phyloP scores from a whole-genome alignment of 2,329 filamentous ascomycete genomes.

The Rhynchosporium graminicola region DNA sequence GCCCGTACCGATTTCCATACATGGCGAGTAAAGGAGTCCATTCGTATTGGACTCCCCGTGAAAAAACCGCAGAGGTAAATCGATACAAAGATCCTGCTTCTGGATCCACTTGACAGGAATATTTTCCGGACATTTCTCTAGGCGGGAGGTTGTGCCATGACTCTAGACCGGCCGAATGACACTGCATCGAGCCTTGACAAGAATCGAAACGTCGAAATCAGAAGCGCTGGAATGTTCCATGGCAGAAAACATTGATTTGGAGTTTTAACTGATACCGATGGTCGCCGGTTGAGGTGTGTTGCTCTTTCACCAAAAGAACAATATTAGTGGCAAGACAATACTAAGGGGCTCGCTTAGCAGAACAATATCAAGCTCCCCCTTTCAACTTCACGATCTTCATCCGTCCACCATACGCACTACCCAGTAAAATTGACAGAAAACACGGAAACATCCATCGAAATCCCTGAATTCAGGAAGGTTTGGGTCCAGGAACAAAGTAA shows the following conservation, averaged over 20 bases:
- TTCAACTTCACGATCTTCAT: conserved; percentile 10
- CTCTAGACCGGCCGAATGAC: neutral
- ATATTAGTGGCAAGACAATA: conserved; percentile 20
- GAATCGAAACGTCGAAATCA: neutral
- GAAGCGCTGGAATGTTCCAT: neutral
- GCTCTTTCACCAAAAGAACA: conserved; percentile 18
- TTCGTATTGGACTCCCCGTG: too few relatives aligned
- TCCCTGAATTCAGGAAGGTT: neutral
- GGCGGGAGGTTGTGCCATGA: neutral
- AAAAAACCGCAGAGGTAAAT: too few relatives aligned
- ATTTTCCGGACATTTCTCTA: neutral
- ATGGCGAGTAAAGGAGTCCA: too few relatives aligned
- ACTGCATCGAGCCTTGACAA: neutral
- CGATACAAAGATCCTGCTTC: neutral
- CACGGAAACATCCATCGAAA: neutral
- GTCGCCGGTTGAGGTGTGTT: neutral
- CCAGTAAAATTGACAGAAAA: conserved; percentile 1
- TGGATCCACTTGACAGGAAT: neutral
- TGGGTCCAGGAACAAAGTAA: conserved; percentile 6
- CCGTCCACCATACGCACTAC: neutral
- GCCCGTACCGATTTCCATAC: too few relatives aligned
- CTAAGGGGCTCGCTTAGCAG: conserved; percentile 20
- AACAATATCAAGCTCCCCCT: conserved; percentile 22
- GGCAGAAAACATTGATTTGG: neutral
- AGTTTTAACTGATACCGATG: neutral